Evolutionary conservation across 108 stramenopile genomes (phyloP), one percentile per base, ranked within the genome.

Genomic region (Schizochytrium sp.): DNA sequence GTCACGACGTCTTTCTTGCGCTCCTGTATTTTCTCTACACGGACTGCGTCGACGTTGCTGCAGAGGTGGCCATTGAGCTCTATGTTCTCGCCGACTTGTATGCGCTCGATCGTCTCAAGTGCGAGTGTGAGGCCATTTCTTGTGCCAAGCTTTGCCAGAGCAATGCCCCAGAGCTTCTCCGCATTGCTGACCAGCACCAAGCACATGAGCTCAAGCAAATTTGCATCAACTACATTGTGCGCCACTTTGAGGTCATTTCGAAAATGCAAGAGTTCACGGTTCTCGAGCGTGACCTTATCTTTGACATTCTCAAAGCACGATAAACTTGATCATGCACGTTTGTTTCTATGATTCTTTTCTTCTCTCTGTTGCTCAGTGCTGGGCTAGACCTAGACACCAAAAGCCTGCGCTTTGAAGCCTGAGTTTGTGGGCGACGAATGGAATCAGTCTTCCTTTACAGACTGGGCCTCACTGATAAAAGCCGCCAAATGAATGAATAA

Each of bases 221-320:
- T 87, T 95, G 97, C 58, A 93, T 97, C 60, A 96, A 96, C 63
- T 99, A 95, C 90, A 96, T 98, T 53, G 87, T 98, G 1, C 92
- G 93, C 5, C 96, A 98, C 92, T 99, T 99, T 92, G 98, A 99
- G 94, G 93, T 91, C 87, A 95, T 98, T 23, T 96, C 96, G 14
- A 97, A 97, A 93, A 97, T 99, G 93, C 97, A 97, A 92, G 97
- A 98, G 89, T 98, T 99, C 97, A 97, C 96, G n/a, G 71, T 97
- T 48, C 93, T 91, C 72, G 98, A 99, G 91, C 96, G 97, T 76
- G 98, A 99, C 51, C 93, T 99, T n/a, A 97, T 98, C 21, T 96
- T 97, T 92, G 97, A 97, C 87, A 95, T 97, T 41, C 92, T 97
- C 10, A 95, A 94, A 18, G 14, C 63, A 8, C 2, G 63, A 18